Evolutionary conservation across 1,139 yeast species (phyloP).

Genomic region (Kodamaea suecica): DNA sequence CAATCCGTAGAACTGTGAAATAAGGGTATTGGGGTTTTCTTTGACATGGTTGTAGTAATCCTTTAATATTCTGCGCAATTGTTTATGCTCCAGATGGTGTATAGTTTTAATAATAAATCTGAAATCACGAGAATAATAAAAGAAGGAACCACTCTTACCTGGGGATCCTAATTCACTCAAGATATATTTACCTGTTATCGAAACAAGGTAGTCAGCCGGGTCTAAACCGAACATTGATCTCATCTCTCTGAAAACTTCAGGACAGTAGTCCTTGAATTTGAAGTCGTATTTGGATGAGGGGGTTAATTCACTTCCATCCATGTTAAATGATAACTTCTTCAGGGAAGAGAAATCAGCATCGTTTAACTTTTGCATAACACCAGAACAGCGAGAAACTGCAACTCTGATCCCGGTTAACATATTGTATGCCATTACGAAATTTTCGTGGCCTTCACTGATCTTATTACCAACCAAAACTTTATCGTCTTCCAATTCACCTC

Average conservation of each 20-base stretch:
- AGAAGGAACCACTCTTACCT: constrained; percentile 95
- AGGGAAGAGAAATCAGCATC: constrained; percentile 68
- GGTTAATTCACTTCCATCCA: constrained; percentile 84
- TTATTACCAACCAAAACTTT: constrained; percentile 73
- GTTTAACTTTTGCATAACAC: constrained; percentile 69
- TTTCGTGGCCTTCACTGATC: constrained; percentile 88
- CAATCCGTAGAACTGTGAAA: constrained; percentile 92
- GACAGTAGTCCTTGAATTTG: constrained; percentile 94
- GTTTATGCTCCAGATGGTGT: constrained; percentile 88
- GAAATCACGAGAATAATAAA: constrained; percentile 91
- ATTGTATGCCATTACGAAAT: constrained; percentile 91
- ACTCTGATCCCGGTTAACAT: constrained; percentile 97
- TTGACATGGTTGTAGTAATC: constrained; percentile 81
- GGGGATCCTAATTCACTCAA: constrained; percentile 92
- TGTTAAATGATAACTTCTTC: constrained; percentile 81
- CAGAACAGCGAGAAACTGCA: constrained; percentile 89
- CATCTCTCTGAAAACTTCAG: constrained; percentile 88
- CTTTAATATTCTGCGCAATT: constrained; percentile 67
- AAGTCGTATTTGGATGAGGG: constrained; percentile 94
- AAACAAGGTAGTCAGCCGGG: constrained; percentile 92
- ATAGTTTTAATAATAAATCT: constrained; percentile 94
- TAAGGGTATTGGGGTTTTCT: constrained; percentile 79
- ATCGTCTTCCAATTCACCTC: constrained; percentile 54
- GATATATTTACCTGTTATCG: constrained; percentile 89
- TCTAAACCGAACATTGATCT: constrained; percentile 79